Evolutionary conservation across 129 eudicot species (phyloP).

Genomic region (Helianthus tuberosus): DNA sequence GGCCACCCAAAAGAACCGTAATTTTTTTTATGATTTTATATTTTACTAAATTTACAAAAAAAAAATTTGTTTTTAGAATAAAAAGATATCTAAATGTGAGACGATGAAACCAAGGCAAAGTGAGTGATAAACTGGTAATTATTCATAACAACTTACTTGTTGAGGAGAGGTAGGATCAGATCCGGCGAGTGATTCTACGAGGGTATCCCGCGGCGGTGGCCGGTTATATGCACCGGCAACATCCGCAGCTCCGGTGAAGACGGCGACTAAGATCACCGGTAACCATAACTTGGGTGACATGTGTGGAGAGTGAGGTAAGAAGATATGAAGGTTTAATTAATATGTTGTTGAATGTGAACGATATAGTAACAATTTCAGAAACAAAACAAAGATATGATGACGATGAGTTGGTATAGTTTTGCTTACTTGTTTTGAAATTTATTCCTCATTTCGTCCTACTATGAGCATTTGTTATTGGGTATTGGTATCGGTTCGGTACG

Average conservation of each 20-base stretch:
- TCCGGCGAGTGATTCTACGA: conserved; percentile 22
- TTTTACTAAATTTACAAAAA: neutral
- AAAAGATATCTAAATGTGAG: neutral
- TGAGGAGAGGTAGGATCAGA: conserved; percentile 44
- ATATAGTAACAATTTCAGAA: neutral
- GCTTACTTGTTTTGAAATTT: neutral
- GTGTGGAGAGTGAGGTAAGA: neutral
- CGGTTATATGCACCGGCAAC: conserved; percentile 29
- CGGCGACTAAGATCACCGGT: conserved; percentile 8
- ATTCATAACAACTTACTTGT: conserved; percentile 34
- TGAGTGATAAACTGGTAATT: neutral
- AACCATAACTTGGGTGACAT: conserved; percentile 10
- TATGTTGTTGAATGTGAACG: neutral
- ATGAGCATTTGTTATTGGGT: too few species aligned
- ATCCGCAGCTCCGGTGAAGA: conserved; percentile 24
- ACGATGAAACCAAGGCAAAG: neutral
- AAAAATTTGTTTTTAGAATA: neutral
- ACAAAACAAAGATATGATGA: neutral
- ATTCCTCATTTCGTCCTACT: neutral
- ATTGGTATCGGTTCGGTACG: too few species aligned
- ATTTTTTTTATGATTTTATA: neutral
- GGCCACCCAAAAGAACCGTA: neutral
- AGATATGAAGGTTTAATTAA: neutral
- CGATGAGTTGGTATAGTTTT: neutral
- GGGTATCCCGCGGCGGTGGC: conserved; percentile 40